Evolutionary conservation across 441 rosid species (phyloP).

Genomic region (Codiaeum variegatum): DNA sequence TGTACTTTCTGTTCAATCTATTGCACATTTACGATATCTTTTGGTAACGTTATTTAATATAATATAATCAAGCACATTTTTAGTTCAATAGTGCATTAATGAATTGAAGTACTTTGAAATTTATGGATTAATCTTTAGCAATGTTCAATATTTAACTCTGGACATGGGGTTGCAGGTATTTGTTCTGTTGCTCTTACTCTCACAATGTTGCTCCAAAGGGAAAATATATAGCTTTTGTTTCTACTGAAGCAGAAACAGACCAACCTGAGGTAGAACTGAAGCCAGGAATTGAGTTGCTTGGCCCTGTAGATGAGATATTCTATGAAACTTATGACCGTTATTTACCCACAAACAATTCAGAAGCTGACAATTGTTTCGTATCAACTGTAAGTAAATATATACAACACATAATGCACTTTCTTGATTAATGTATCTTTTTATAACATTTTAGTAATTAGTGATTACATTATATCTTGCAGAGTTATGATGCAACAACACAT

Average conservation of each 20-base stretch:
- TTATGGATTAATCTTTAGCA: neutral
- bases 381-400: conserved; percentile 51
- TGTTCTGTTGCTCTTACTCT: conserved; percentile 79
- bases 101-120: too few species aligned
- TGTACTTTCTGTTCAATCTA: neutral
- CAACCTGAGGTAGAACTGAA: conserved; percentile 57
- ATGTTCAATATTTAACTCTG: neutral
- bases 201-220: conserved; percentile 85
- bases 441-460: neutral
- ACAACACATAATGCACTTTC: neutral
- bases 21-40: neutral
- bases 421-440: neutral
- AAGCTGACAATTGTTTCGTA: conserved; percentile 66
- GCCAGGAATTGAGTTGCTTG: conserved; percentile 70
- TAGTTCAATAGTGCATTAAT: too few species aligned
- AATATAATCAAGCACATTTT: too few species aligned
- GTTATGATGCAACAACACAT: conserved; percentile 77
- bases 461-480: conserved; percentile 35
- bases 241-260: conserved; percentile 78
- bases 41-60: neutral
- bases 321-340: conserved; percentile 62
- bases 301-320: conserved; percentile 65
- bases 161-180: conserved; percentile 42
- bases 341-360: conserved; percentile 54
- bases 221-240: conserved; percentile 76